Conservation (phyloP, 78 protist species). For the Dictyostelium capitatum region DNA sequence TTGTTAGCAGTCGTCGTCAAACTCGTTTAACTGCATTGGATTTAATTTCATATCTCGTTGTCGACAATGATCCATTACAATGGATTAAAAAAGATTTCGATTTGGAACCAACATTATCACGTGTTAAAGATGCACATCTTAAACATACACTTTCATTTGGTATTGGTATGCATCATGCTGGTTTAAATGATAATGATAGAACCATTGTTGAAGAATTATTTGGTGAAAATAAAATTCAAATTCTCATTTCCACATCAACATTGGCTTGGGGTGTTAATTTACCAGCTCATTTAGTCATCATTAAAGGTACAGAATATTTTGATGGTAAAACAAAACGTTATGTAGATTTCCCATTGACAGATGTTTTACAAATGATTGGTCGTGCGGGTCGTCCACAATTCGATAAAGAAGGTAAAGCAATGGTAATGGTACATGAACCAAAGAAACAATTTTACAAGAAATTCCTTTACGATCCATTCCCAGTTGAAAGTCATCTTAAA, state of each 20-base stretch:
- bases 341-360: slow-evolving; percentile 98
- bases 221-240: slow-evolving; percentile 93
- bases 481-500: slow-evolving; percentile 97
- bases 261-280: slow-evolving; percentile 99
- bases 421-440: slow-evolving; percentile 93
- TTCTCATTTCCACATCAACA: slow-evolving; percentile 98
- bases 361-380: slow-evolving; percentile 99
- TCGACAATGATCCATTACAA: slow-evolving; percentile 86
- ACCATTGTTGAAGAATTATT: slow-evolving; percentile 91
- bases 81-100: slow-evolving; percentile 52
- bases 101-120: slow-evolving; percentile 42
- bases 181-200: slow-evolving; percentile 93
- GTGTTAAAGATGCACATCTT: slow-evolving; percentile 87
- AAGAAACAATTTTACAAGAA: slow-evolving; percentile 97
- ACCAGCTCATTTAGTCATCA: slow-evolving; percentile 99
- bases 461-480: slow-evolving; percentile 99
- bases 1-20: slow-evolving; percentile 99
- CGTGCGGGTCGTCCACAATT: slow-evolving; percentile 99
- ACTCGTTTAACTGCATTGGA: slow-evolving; percentile 99
- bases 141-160: slow-evolving; percentile 95
- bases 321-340: slow-evolving; percentile 77
- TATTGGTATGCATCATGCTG: slow-evolving; percentile 99
- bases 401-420: slow-evolving; percentile 93
- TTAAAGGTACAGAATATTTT: slow-evolving; percentile 97
- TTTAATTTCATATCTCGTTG: slow-evolving; percentile 87